A percentile compares a stretch with the other conserved stretches of the same genome.
These are phyloP conservation scores for Gastrodia elata DNA, from an alignment of 106 monocot genomes.

Conservation along the genomic window DNA sequence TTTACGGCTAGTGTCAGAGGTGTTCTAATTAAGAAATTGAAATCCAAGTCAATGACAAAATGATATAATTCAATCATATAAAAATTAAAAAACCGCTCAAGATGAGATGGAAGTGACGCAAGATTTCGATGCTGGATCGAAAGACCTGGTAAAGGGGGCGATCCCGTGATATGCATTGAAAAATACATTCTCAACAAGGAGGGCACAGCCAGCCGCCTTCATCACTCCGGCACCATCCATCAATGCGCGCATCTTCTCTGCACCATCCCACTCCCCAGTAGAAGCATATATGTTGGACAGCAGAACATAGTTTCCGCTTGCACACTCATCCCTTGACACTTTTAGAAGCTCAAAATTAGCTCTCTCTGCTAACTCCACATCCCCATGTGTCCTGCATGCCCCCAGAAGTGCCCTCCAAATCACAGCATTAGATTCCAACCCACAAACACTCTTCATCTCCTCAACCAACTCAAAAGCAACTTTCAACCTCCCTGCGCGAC, in stretches of 20 bases:
- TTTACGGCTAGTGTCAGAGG: not conserved
- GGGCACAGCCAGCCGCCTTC: slow-evolving; percentile 51
- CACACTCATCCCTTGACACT: slow-evolving; percentile 25
- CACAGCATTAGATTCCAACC: slow-evolving; percentile 23
- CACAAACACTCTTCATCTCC: slow-evolving; percentile 12
- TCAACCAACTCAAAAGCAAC: slow-evolving; percentile 36
- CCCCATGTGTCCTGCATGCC: slow-evolving; percentile 42
- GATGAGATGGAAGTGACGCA: not conserved
- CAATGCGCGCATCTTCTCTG: slow-evolving; percentile 38
- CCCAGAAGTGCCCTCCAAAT: slow-evolving; percentile 61
- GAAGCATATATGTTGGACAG: slow-evolving; percentile 60
- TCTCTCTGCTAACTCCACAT: slow-evolving; percentile 32
- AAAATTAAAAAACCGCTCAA: not conserved
- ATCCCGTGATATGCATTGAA: no score
- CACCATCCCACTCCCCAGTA: slow-evolving; percentile 41
- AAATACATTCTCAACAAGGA: slow-evolving; percentile 13
- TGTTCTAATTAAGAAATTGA: not conserved
- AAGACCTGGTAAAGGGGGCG: no score
- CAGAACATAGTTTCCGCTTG: slow-evolving; percentile 51
- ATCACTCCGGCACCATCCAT: slow-evolving; percentile 51
- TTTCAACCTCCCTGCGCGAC: slow-evolving; percentile 38
- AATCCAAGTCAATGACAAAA: not conserved
- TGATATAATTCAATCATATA: not conserved
- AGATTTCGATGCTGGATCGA: no score
- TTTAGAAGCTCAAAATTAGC: slow-evolving; percentile 37